Percentiles rank a stretch among this genome's conserved stretches.
Evolutionary conservation across 371 early-diverging fungal genomes (phyloP).

Genomic region (Saksenaea vasiformis): DNA sequence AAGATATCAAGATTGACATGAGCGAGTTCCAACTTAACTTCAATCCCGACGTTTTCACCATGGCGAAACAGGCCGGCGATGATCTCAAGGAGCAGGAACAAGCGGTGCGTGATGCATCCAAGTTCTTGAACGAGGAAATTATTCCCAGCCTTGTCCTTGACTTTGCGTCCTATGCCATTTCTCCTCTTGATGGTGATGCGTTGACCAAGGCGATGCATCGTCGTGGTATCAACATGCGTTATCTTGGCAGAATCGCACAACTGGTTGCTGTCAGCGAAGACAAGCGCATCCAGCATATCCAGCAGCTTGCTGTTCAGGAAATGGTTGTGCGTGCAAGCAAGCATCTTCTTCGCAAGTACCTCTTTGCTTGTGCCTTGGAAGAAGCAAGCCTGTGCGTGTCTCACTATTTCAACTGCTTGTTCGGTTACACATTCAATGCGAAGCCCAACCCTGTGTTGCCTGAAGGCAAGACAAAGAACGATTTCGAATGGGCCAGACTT

Average conservation of each 20-base stretch:
- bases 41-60: slow-evolving; percentile 83
- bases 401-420: slow-evolving; percentile 83
- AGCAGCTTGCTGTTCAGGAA: slow-evolving; percentile 68
- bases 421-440: slow-evolving; percentile 61
- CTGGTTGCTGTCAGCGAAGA: slow-evolving; percentile 62
- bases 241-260: slow-evolving; percentile 77
- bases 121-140: slow-evolving; percentile 71
- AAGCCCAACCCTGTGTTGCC: slow-evolving; percentile 52
- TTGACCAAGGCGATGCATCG: slow-evolving; percentile 87
- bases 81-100: slow-evolving; percentile 49
- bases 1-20: slow-evolving; percentile 56
- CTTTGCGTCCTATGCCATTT: slow-evolving; percentile 69
- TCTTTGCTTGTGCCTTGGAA: slow-evolving; percentile 58
- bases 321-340: slow-evolving; percentile 88
- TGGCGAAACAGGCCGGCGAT: slow-evolving; percentile 40
- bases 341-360: slow-evolving; percentile 73
- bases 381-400: slow-evolving; percentile 69
- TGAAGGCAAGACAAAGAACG: slow-evolving; percentile 30
- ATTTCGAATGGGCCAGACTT: slow-evolving; percentile 52
- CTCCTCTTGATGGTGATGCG: slow-evolving; percentile 82
- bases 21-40: slow-evolving; percentile 74
- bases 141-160: slow-evolving; percentile 77
- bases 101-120: slow-evolving; percentile 74
- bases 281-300: slow-evolving; percentile 57
- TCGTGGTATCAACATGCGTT: slow-evolving; percentile 96